Base-by-base conservation (phyloP, 1,284 basidiomycete genomes). In the Cryptococcus sp. region DNA sequence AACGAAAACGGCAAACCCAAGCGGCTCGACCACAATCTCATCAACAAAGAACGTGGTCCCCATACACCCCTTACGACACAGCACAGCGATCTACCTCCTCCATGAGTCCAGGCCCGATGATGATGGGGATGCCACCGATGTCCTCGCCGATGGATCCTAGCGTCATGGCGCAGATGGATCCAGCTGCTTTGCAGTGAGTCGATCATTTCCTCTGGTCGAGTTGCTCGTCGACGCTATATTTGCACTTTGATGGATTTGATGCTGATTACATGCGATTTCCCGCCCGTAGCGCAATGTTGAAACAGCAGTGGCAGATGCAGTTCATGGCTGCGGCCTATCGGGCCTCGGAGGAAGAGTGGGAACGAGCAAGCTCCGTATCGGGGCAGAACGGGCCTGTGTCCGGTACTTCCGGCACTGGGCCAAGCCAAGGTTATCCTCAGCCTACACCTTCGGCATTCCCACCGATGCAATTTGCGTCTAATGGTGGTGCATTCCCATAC, bases 281-380 rank as follows among this genome's bases (percentile, higher is more conserved):
- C 25, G 20, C 27, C 44, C 45, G 39, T 54, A 64, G 57, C 15
- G 39, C 54, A 17, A 60, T 63, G 57, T 69, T 71, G 68, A 75
- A 76, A 53, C 72, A 75, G 47, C 71, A 72, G 27, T 72, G 67
- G 63, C 72, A 77, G 56, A 68, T 67, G 38, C 71, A 75, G 53
- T 75, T 67, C 61, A 72, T 76, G 66, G 71, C 72, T 13, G 72
- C 72, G 2, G 75, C 75, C 0, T 67, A 64, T 41, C 68, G 68
- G 3, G 68, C 72, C 39, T 76, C 72, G 19, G 75, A 77, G 55
- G 74, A 77, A 47, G 67, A 72, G 56, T 77, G 75, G 75, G 75
- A 77, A 64, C 64, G 72, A 11, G 67, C 67, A 8, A 71, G 69
- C 5, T 59, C 55, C n/a, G 65, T 70, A 2, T 69, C 68, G 25